Conservation (phyloP, 129 eudicot genomes). For the Erigeron canadensis region DNA sequence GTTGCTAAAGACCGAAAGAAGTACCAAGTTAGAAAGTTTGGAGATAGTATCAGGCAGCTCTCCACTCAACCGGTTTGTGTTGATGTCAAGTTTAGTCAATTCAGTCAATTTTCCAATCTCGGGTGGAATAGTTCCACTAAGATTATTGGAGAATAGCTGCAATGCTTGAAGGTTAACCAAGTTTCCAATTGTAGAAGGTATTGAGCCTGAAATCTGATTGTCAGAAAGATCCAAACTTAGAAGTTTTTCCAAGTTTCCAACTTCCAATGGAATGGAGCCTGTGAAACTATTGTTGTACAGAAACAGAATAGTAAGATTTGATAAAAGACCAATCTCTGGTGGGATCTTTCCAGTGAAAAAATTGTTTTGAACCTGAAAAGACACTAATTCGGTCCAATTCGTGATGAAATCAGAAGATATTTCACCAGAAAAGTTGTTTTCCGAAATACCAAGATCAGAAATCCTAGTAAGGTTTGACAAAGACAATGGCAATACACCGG, state of each 20-base stretch:
- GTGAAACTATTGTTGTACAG: slow-evolving; percentile 45
- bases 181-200: slow-evolving; percentile 55
- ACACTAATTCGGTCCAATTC: slow-evolving; percentile 55
- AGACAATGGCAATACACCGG: slow-evolving; percentile 58
- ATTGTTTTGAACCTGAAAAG: slow-evolving; percentile 65
- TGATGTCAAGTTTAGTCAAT: slow-evolving; percentile 10
- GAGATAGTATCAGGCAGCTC: slow-evolving; percentile 36
- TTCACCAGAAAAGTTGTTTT: slow-evolving; percentile 64
- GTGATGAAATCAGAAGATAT: slow-evolving; percentile 44
- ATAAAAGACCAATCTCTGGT: slow-evolving; percentile 53
- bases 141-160: slow-evolving; percentile 39
- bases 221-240: slow-evolving; percentile 37
- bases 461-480: slow-evolving; percentile 54
- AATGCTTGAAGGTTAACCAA: slow-evolving; percentile 37
- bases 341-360: slow-evolving; percentile 51
- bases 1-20: slow-evolving; percentile 42
- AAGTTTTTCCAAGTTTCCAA: slow-evolving; percentile 45
- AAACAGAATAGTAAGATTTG: slow-evolving; percentile 44
- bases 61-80: background rate
- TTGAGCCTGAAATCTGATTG: slow-evolving; percentile 48
- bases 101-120: slow-evolving; percentile 5
- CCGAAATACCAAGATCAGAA: slow-evolving; percentile 49
- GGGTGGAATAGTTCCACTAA: slow-evolving; percentile 6
- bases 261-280: slow-evolving; percentile 53
- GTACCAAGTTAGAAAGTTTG: slow-evolving; percentile 33